These are phyloP conservation scores for Cicer bijugum DNA, from an alignment of 306 rosid genomes.

Conservation along the genomic window DNA sequence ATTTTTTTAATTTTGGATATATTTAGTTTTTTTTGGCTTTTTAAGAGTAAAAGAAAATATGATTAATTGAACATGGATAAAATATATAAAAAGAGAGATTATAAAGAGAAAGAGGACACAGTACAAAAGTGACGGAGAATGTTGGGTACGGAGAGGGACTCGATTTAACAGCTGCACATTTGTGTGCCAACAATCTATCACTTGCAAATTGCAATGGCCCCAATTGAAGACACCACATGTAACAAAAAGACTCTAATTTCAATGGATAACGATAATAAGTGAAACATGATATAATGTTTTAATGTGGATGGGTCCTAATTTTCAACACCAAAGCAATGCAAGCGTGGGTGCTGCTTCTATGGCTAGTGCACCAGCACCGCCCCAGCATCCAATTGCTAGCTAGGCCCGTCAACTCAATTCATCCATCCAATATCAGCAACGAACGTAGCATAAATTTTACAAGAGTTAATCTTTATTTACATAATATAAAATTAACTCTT, in stretches of 20 bases:
- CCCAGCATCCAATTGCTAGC: slow-evolving; percentile 49
- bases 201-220: slow-evolving; percentile 22
- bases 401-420: slow-evolving; percentile 51
- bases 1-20: no score
- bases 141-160: slow-evolving; percentile 67
- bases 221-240: slow-evolving; percentile 39
- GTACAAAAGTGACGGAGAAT: slow-evolving; percentile 44
- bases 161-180: slow-evolving; percentile 57
- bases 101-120: not conserved
- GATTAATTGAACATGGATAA: no score
- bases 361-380: slow-evolving; percentile 47
- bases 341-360: slow-evolving; percentile 42
- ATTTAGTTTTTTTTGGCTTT: no score
- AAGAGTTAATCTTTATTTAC: no score
- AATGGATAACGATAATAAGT: slow-evolving; percentile 38
- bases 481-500: no score
- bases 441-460: no score
- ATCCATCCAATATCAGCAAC: not conserved
- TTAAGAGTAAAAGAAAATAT: no score
- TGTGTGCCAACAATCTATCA: slow-evolving; percentile 39
- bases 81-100: no score
- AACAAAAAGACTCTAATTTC: slow-evolving; percentile 1
- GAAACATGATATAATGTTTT: slow-evolving; percentile 47
- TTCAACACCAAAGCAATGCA: slow-evolving; percentile 30
- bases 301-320: slow-evolving; percentile 53